phyloP scores from a whole-genome alignment of 139 green algal species.

The Haematococcus sp. region DNA sequence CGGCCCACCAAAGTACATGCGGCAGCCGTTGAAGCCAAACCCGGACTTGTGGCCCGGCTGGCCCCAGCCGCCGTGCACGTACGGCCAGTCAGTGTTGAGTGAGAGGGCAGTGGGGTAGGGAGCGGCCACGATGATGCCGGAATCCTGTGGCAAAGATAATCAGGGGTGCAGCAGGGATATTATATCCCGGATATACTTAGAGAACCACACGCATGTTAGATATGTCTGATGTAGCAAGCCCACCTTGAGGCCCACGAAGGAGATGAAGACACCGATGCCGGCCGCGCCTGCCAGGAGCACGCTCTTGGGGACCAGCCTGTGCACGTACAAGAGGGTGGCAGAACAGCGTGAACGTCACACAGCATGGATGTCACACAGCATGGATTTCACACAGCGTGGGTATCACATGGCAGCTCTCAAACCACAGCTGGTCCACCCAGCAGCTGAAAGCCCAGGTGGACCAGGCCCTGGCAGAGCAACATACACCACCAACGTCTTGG shows the following conservation, averaged over 20 bases:
- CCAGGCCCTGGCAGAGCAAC: too few relatives aligned
- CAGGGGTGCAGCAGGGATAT: neutral
- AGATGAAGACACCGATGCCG: conserved; percentile 67
- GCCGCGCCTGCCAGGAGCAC: conserved; percentile 58
- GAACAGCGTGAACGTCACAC: too few relatives aligned
- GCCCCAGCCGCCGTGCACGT: conserved; percentile 30
- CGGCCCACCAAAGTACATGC: conserved; percentile 38
- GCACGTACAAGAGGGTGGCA: neutral
- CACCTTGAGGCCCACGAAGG: conserved; percentile 47
- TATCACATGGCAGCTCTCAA: too few relatives aligned
- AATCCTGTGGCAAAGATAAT: conserved; percentile 1
- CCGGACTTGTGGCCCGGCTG: conserved; percentile 17
- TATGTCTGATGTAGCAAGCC: too few relatives aligned
- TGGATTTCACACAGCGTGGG: too few relatives aligned
- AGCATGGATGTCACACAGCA: too few relatives aligned
- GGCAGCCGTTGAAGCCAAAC: conserved; percentile 40
- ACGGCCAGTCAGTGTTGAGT: conserved; percentile 27
- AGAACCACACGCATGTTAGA: too few relatives aligned
- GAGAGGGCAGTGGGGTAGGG: conserved; percentile 31
- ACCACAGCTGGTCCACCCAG: too few relatives aligned
- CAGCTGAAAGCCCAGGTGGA: too few relatives aligned
- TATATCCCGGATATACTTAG: too few relatives aligned
- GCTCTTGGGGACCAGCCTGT: conserved; percentile 36
- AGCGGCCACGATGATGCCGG: conserved; percentile 29
- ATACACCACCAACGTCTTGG: too few relatives aligned